These are phyloP conservation scores for Aspergillus fructus DNA, from an alignment of 2,329 filamentous ascomycete species.

Conservation along the genomic window DNA sequence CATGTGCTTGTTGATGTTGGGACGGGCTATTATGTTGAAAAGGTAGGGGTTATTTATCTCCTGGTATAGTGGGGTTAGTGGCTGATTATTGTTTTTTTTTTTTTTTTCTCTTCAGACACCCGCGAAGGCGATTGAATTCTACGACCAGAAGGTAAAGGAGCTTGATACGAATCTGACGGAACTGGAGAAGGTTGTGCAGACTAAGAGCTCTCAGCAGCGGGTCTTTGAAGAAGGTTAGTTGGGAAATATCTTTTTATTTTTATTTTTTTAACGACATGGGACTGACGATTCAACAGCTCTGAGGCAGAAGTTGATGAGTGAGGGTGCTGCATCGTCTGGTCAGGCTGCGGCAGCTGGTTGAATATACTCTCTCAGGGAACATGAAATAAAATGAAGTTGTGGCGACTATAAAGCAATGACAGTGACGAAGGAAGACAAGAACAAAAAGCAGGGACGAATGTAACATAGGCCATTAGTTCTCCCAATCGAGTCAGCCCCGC, in stretches of 20 bases:
- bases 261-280: neutral
- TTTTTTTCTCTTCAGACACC: slow-evolving; percentile 43
- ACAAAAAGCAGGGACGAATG: neutral
- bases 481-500: neutral
- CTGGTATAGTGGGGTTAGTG: neutral
- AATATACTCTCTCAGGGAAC: slow-evolving; percentile 6
- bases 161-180: slow-evolving; percentile 64
- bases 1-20: slow-evolving; percentile 88
- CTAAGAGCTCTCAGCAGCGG: slow-evolving; percentile 80
- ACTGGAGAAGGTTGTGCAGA: slow-evolving; percentile 66
- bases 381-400: neutral
- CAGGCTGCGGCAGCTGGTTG: slow-evolving; percentile 30
- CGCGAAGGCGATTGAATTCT: slow-evolving; percentile 64
- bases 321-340: slow-evolving; percentile 38
- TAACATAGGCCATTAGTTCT: slow-evolving; percentile 3
- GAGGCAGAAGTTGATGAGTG: slow-evolving; percentile 52
- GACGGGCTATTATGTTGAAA: slow-evolving; percentile 93
- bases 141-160: slow-evolving; percentile 66
- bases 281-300: slow-evolving; percentile 42
- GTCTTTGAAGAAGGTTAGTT: slow-evolving; percentile 81
- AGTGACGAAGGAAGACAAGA: neutral
- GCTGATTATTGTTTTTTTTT: slow-evolving; percentile 6
- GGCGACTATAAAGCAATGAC: neutral
- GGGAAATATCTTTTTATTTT: neutral
- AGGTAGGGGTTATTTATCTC: slow-evolving; percentile 52